Evolutionary conservation across 805 yeast genomes (phyloP), one percentile per base, ranked within the genome.

Genomic region (Vanderwaltozyma verrucispora): DNA sequence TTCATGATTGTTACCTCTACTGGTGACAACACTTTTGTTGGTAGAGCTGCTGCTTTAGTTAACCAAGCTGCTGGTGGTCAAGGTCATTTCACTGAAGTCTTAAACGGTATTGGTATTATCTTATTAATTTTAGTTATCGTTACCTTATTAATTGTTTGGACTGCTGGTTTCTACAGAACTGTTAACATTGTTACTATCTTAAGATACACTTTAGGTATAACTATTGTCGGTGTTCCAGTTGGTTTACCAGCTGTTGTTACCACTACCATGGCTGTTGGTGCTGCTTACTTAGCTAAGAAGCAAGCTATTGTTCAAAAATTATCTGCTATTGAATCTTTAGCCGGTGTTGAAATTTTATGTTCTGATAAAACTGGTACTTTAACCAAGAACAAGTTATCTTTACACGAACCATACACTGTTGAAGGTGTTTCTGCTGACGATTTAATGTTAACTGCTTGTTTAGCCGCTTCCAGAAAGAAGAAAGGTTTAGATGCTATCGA

Each of bases 231-330:
- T 80, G 96, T 87, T 54, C 96, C 96, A 65, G 96, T 87, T 54
- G 96, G 96, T 81, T 79, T 87, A 64, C 96, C 96, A 67, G 96
- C 95, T 65, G 96, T 87, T 61, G 95, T 87, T 54, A 87, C 96
- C 74, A 87, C 95, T 59, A 87, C 96, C 66, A 86, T 87, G 96
- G 96, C 96, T 67, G 96, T 88, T 68, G 96, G 96, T 79, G 96
- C 96, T 66, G 95, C 96, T 62, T 85, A 85, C 80, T 73, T 87
- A 61, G 96, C 96, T 59, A 83, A 85, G 76, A 87, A 85, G 71
- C 85, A 85, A 71, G 96, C 96, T 53, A 87, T 87, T 74, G 96
- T 87, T 59, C 96, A 87, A 71, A 88, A 88, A 67, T 75, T 87
- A 62, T 83, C 95, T 65, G 96, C 96, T 52, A 87, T 87, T 71